Base-by-base conservation (phyloP, 129 eudicot species). In the Arctium lappa region DNA sequence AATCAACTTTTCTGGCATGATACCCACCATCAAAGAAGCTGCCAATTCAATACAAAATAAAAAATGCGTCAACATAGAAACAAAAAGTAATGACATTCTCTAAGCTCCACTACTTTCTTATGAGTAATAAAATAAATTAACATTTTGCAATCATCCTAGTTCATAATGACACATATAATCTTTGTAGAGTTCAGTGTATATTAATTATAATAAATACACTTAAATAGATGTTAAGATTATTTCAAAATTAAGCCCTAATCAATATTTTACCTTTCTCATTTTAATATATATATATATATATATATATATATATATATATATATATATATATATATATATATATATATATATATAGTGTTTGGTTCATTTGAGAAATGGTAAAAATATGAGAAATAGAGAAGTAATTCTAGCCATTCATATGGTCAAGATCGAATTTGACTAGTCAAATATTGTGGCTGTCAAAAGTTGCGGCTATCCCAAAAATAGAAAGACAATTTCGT, bases 1-100 rank as follows among this genome's bases (percentile, higher is more conserved):
- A 56, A 66, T 78, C 34, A 88, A 78, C 90, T 90, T 94, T 87
- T 89, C 93, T 2, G 88, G 94, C 90, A 84, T 91, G 91, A 81
- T 62, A 13, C 27, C 79, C 30, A 78, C 88, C 65, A 76, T 68
- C 40, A 79, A 83, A 82, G 86, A 32, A 88, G 87, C 91, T 89
- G 91, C 80, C 10, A 29, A 22, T 22, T 22, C 27, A 78, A 72
- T 32, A 70, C 15, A 40, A 34, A 72, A 50, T 39, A 42, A 33
- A 18, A 32, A 0, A 77, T 77, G 82, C 72, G 71, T 62, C 44
- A 69, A 65, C 34, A 50, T 65, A 77, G 40, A 72, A 71, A 62
- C 66, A 36, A 73, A 65, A 73, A 68, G 78, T 60, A 82, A 63
- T 50, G 75, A 82, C 71, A 42, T 36, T 85, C 70, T 81, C 27